Base-by-base conservation (phyloP, 2,329 filamentous ascomycete genomes). In the Sporothrix sp. region DNA sequence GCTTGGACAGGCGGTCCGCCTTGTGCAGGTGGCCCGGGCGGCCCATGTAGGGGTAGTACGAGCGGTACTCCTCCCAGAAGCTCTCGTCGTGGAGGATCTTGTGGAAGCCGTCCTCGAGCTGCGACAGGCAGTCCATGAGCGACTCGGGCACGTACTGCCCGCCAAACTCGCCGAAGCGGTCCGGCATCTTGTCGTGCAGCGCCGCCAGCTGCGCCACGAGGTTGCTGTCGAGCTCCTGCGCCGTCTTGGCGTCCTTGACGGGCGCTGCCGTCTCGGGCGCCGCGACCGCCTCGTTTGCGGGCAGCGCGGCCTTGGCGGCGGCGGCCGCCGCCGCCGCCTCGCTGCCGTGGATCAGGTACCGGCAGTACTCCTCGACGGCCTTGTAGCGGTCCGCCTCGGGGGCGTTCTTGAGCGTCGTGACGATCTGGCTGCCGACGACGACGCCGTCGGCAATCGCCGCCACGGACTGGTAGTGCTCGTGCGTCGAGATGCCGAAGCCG, bases 111-210 rank as follows among this genome's bases (percentile, higher is more conserved):
- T 81, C 80, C 68, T 98, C 91, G 6, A 98, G 78, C 68, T 98
- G 81, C 1, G 83, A 83, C 53, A 98, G 72, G 64, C 91, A 97
- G 70, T 97, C 91, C 91, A 98, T 97, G 54, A 98, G 77, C 18
- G 89, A 93, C 68, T 98, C 93, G 1, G 93, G 93, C 3, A 98
- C 93, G 63, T 96, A 98, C 67, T 97, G 91, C 14, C 93, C 93
- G 61, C 93, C 93, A 58, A 95, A 98, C 65, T 96, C 86, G 58
- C 93, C 93, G 61, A 98, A 97, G 47, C 89, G 83, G 56, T 88
- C 81, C 11, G 90, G 87, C 47, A 93, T 81, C 59, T 84, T 81
- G 57, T 78, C 78, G 63, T 95, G 93, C 54, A 95, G 74, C 14
- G 87, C 85, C 53, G 88, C 84, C 25, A 95, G 76, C 68, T 95